Evolutionary conservation across 2,329 filamentous ascomycete genomes (phyloP), one percentile per base, ranked within the genome.

Genomic region (Talaromyces sp.): DNA sequence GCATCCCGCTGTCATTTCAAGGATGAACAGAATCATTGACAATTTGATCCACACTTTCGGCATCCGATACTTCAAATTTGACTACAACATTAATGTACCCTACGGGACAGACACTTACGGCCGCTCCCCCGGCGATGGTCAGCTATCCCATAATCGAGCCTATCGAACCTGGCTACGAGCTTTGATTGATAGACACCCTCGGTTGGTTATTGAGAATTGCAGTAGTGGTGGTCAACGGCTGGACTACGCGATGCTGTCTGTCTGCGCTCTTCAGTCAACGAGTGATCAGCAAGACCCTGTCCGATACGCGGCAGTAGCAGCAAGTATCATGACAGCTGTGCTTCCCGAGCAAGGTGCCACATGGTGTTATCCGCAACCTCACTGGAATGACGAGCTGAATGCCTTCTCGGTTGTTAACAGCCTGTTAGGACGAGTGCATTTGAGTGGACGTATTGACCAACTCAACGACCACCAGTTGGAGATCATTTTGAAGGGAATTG

Each of bases 51-150:
- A 47, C 1, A 51, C 75, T 1, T 75, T 72, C 15, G 74, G 74
- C 0, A 74, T 69, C 3, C 72, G 75, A 0, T 78, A 75, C 58
- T 77, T 78, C 70, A 78, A 77, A 49, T 77, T 78, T 49, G 76
- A 78, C 65, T 77, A 78, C 65, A 78, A 78, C 47, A 75, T 78
- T 36, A 76, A 78, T 3, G 72, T 77, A 17, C 69, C 70, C 0
- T 72, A 76, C 47, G 76, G 75, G 6, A 77, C 75, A 1, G 75
- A 78, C 49, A 36, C 71, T 31, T 38, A 69, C 58, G 45, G 49
- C 38, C 67, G 63, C 31, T 72, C 68, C 58, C 47, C 71, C 0
- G 75, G 76, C 1, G 68, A 68, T 0, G 75, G 65, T 0, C 72
- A 72, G 1, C 68, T 78, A 1, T 70, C 69, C 1, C 76, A 78